Evolutionary conservation across 345 rosid genomes (phyloP).

Genomic region (Eucalyptus rudis): DNA sequence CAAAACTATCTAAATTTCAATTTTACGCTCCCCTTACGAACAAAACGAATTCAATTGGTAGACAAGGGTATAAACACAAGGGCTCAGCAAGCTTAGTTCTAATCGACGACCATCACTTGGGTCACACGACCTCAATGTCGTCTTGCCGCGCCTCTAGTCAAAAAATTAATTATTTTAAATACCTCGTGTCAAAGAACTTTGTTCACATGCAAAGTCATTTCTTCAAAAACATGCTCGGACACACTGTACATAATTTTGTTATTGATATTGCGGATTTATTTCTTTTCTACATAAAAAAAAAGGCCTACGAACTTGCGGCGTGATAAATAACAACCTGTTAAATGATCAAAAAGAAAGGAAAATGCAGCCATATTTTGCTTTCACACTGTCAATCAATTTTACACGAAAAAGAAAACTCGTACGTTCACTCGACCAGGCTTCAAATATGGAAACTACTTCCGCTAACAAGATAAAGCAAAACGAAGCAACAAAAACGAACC

Average conservation of each 20-base stretch:
- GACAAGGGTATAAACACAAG: not conserved
- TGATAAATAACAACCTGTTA: not conserved
- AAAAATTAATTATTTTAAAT: no score
- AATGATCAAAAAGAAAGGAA: not conserved
- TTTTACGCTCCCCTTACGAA: fast-evolving
- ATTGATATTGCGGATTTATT: not conserved
- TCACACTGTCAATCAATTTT: not conserved
- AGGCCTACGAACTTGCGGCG: not conserved
- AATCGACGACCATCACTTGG: fast-evolving
- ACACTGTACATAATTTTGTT: fast-evolving
- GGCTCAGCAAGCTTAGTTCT: not conserved
- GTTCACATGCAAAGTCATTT: not conserved
- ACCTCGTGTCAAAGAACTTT: not conserved
- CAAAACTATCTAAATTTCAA: not conserved
- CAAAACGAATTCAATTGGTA: not conserved
- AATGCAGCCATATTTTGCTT: not conserved
- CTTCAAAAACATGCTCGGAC: not conserved
- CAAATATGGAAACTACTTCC: not conserved
- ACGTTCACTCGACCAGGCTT: not conserved
- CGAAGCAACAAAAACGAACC: not conserved
- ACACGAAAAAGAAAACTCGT: not conserved
- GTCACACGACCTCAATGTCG: not conserved
- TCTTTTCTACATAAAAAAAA: not conserved
- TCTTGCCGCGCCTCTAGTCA: not conserved
- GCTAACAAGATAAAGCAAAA: not conserved